Evolutionary conservation across 2,329 filamentous ascomycete genomes (phyloP).

Genomic region (Trichoderma hamatum): DNA sequence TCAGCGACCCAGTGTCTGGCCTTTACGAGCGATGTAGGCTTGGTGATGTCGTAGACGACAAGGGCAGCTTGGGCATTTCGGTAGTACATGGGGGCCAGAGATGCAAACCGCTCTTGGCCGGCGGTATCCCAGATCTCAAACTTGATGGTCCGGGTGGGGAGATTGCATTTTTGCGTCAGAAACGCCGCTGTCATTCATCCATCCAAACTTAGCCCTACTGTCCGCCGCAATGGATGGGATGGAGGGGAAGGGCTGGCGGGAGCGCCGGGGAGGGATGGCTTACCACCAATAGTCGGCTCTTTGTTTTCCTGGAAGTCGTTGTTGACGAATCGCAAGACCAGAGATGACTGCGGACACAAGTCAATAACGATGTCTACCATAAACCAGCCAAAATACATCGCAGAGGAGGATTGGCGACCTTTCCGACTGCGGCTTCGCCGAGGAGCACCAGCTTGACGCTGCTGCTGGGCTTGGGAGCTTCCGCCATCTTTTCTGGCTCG

Average conservation of each 20-base stretch:
- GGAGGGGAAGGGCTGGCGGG: conserved; percentile 19
- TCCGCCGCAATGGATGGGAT: not conserved
- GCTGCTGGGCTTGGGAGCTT: conserved; percentile 90
- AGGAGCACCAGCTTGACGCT: conserved; percentile 99
- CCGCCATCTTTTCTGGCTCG: conserved; percentile 40
- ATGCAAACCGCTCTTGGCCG: conserved; percentile 95
- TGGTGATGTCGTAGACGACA: conserved; percentile 98
- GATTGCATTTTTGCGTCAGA: conserved; percentile 96
- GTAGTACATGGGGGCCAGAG: conserved; percentile 98
- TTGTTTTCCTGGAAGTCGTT: conserved; percentile 99
- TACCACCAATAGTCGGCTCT: conserved; percentile 98
- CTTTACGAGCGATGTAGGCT: conserved; percentile 91
- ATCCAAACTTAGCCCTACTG: conserved; percentile 7
- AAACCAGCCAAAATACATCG: not conserved
- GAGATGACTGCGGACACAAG: conserved; percentile 70
- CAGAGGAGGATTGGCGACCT: conserved; percentile 60
- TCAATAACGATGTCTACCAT: conserved; percentile 31
- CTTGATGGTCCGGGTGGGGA: conserved; percentile 88
- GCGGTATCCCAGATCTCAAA: conserved; percentile 99
- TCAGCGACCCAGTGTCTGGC: conserved; percentile 99
- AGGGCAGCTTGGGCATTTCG: conserved; percentile 97
- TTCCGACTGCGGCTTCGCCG: conserved; percentile 96
- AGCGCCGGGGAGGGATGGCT: conserved; percentile 35
- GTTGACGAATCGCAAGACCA: conserved; percentile 98
- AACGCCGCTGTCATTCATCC: conserved; percentile 72